A percentile compares a stretch with the other conserved stretches of the same genome.
These are phyloP conservation scores for Eucalyptus melliodora DNA, from an alignment of 345 rosid genomes.

Conservation along the genomic window DNA sequence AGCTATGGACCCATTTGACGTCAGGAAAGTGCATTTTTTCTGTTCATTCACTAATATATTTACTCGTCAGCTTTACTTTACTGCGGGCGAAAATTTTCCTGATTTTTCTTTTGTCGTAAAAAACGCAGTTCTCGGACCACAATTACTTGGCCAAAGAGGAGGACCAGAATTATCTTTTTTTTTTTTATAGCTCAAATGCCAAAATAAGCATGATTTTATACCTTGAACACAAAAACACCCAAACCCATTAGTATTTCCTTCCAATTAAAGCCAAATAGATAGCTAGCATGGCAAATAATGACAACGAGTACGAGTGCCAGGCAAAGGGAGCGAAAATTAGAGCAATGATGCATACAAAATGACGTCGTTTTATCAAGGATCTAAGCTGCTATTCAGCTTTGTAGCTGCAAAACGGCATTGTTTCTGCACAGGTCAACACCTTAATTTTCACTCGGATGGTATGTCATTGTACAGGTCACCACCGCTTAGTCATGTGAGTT, in stretches of 20 bases:
- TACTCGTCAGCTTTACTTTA: background rate
- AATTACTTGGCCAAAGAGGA: background rate
- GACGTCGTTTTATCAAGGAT: background rate
- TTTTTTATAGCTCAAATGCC: background rate
- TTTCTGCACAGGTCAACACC: background rate
- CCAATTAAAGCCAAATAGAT: background rate
- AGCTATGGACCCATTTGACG: conserved; percentile 42
- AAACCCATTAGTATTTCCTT: background rate
- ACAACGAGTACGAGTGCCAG: background rate
- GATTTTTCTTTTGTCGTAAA: background rate
- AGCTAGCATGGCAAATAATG: background rate
- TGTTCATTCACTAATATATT: rapidly evolving
- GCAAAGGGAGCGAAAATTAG: background rate
- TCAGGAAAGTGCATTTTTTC: rapidly evolving
- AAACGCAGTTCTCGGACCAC: background rate
- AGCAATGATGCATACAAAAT: background rate
- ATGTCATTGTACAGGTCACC: background rate
- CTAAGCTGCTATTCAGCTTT: background rate
- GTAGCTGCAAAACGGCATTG: background rate
- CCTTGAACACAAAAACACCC: background rate
- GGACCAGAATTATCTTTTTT: background rate
- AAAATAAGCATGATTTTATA: background rate
- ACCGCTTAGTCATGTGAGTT: background rate
- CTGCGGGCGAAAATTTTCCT: background rate
- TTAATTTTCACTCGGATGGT: background rate